Percentiles rank a stretch among this genome's conserved stretches.
phyloP scores from a whole-genome alignment of 1,284 basidiomycete genomes.

The Marasmius oreades region DNA sequence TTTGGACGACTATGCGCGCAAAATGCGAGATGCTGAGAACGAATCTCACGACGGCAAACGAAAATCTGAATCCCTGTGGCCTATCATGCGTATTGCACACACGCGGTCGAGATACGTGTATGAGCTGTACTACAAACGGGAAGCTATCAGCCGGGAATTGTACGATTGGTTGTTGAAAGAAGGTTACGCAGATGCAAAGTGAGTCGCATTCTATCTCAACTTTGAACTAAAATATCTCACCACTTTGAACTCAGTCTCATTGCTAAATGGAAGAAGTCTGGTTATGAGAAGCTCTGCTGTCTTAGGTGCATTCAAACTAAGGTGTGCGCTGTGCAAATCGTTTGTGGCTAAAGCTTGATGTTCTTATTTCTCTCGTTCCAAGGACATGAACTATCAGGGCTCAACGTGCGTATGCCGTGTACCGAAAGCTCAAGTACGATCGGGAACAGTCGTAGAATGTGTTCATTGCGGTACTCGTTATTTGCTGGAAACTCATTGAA shows the following conservation, averaged over 20 bases:
- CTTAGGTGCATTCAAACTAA: constrained; percentile 94
- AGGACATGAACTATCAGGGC: constrained; percentile 99
- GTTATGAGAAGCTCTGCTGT: constrained; percentile 98
- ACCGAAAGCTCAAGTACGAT: constrained; percentile 89
- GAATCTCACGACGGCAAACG: constrained; percentile 98
- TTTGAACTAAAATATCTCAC: constrained; percentile 4
- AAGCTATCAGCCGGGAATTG: constrained; percentile 89
- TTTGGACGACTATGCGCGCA: constrained; percentile 92
- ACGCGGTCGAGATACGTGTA: constrained; percentile 96
- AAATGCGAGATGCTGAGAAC: constrained; percentile 97
- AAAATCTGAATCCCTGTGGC: constrained; percentile 96
- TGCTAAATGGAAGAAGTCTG: constrained; percentile 99
- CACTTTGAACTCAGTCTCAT: constrained; percentile 65
- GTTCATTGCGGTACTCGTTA: constrained; percentile 83
- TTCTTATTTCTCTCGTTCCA: constrained; percentile 15
- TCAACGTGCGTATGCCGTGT: constrained; percentile 99
- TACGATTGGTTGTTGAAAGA: constrained; percentile 99
- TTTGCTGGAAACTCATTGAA: not conserved
- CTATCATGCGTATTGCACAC: constrained; percentile 97
- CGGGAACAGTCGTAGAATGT: constrained; percentile 94
- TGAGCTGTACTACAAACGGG: constrained; percentile 98
- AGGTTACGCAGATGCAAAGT: constrained; percentile 97
- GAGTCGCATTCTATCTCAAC: constrained; percentile 30
- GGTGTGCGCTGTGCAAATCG: constrained; percentile 37
- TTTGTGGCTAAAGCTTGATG: constrained; percentile 7